Percentiles rank a stretch among this genome's conserved stretches.
phyloP scores from a whole-genome alignment of 2,329 filamentous ascomycete species.

The Ophiobolus disseminans region DNA sequence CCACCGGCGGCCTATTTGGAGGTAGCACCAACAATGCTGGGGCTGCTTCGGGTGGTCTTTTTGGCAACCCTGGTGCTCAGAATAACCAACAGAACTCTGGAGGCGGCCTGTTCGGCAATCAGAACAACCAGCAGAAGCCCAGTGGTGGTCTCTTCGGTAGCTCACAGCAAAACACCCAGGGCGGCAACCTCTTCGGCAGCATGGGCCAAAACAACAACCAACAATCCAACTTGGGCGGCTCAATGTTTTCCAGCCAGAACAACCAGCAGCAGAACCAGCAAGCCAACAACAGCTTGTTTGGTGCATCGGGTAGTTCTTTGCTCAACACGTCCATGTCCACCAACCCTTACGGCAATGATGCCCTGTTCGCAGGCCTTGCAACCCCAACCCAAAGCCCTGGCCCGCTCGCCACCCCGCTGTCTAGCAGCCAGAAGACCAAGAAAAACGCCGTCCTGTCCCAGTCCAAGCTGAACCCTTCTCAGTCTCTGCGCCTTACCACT shows the following conservation, averaged over 20 bases:
- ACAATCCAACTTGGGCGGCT: constrained; percentile 39
- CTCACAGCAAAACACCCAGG: constrained; percentile 48
- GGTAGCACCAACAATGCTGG: constrained; percentile 23
- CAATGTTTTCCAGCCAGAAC: constrained; percentile 54
- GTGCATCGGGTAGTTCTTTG: constrained; percentile 56
- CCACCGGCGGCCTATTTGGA: constrained; percentile 40
- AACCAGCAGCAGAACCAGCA: constrained; percentile 53
- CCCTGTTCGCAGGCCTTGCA: constrained; percentile 79
- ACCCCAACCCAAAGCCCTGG: constrained; percentile 76
- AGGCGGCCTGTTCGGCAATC: constrained; percentile 47
- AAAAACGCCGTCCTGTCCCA: constrained; percentile 82
- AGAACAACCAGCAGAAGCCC: constrained; percentile 54
- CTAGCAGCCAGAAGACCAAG: constrained; percentile 76
- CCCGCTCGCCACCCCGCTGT: constrained; percentile 88
- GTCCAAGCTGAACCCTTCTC: constrained; percentile 84
- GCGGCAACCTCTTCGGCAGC: constrained; percentile 57
- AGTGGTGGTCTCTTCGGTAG: constrained; percentile 52
- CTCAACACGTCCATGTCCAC: constrained; percentile 65
- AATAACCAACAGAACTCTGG: constrained; percentile 41
- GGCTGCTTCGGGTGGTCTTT: constrained; percentile 41
- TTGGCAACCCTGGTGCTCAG: constrained; percentile 41
- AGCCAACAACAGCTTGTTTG: constrained; percentile 58
- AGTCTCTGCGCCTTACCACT: constrained; percentile 79
- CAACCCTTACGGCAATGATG: constrained; percentile 89
- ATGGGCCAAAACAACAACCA: constrained; percentile 51